These are phyloP conservation scores for Suhomyces bokatorum DNA, from an alignment of 1,139 yeast genomes.

Conservation along the genomic window DNA sequence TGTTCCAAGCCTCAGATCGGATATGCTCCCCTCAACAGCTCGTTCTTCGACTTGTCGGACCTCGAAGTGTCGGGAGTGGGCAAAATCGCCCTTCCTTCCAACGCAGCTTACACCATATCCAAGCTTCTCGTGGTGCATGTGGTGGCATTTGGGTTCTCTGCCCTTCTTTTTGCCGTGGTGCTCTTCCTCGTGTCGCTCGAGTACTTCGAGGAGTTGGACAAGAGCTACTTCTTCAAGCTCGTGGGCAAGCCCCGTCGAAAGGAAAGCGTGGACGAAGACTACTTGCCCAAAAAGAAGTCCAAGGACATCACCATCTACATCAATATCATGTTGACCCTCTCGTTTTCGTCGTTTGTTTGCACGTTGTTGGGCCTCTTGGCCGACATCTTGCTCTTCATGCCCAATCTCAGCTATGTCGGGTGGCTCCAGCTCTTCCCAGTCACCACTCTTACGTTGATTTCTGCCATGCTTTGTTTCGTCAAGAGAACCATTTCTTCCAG, in stretches of 20 bases:
- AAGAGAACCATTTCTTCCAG: constrained; percentile 42
- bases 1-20: constrained; percentile 43
- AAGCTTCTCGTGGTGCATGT: constrained; percentile 47
- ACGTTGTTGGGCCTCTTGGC: constrained; percentile 43
- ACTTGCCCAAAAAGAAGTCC: constrained; percentile 9
- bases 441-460: constrained; percentile 35
- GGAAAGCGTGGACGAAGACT: constrained; percentile 1
- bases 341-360: constrained; percentile 39
- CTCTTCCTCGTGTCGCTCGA: constrained; percentile 14
- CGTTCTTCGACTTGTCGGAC: constrained; percentile 17
- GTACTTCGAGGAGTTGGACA: constrained; percentile 10
- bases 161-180: constrained; percentile 26
- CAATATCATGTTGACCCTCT: constrained; percentile 34
- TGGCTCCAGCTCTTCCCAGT: constrained; percentile 49
- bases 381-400: constrained; percentile 43
- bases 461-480: constrained; percentile 42
- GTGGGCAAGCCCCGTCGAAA: constrained; percentile 6
- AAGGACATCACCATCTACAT: constrained; percentile 32
- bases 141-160: constrained; percentile 41
- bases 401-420: constrained; percentile 42
- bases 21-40: constrained; percentile 31
- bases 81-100: constrained; percentile 41
- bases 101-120: constrained; percentile 42
- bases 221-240: constrained; percentile 4
- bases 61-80: constrained; percentile 16